Base-by-base conservation (phyloP, 116 monocot species). In the Zostera marina region DNA sequence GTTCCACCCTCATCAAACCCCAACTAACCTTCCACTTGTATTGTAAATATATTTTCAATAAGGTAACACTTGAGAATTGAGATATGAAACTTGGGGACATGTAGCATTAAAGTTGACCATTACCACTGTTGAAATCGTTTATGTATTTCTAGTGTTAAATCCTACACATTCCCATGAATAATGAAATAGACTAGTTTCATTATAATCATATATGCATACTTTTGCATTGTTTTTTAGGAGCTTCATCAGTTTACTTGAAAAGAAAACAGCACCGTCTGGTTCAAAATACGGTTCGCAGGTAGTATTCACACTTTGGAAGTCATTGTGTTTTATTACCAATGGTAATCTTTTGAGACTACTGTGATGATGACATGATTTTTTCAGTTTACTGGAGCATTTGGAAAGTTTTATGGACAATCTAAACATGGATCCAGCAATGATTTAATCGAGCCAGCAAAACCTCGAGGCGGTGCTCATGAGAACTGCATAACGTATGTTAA, bases 371-470 rank as follows among this genome's bases (percentile, higher is more conserved):
- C 14, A 9, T 14, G 15, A 26, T 12, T 47, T 54, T 59, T 66
- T 52, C 77, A 94, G 94, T 85, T 94, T 53, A 79, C 94, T 52
- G 92, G 75, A 76, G 94, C 94, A 47, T 79, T 94, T 72, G 88
- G 94, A 39, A 94, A 88, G 75, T 59, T 94, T 22, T 94, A 94
- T 42, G 84, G 94, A 38, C 83, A 87, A 57, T 82, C 88, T 39
- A 94, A 70, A 66, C 83, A 83, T 63, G 82, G 68, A 38, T 19
- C 44, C 3, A 78, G 68, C 55, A 79, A 47, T 59, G 94, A 94
- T 15, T 61, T 77, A 8, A 66, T 76, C 47, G 84, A 84, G 59
- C 67, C 77, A 57, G 67, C 84, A 62, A 81, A 66, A 52, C 62
- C 79, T 49, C 78, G 84, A 40, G 81, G 81, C 15, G 83, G 84